Evolutionary conservation across 2,329 filamentous ascomycete genomes (phyloP).

Genomic region (Penicillium sp.): DNA sequence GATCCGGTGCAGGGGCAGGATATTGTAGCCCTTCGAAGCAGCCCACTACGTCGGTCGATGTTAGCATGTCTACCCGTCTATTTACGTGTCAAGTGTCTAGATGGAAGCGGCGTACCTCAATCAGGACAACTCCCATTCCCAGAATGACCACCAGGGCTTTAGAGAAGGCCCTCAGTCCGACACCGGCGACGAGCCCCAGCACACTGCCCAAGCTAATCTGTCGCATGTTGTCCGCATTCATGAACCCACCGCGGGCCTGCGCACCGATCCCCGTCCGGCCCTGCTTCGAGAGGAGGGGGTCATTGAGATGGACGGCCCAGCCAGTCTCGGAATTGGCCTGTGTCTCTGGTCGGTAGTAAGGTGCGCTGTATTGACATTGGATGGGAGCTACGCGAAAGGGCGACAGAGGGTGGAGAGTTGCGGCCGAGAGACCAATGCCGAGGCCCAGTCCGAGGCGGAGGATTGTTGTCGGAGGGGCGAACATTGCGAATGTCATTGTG

Average conservation of each 20-base stretch:
- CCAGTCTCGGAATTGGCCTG: conserved; percentile 19
- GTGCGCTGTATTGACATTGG: conserved; percentile 39
- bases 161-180: conserved; percentile 46
- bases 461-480: conserved; percentile 28
- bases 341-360: conserved; percentile 21
- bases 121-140: conserved; percentile 44
- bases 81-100: too few species aligned
- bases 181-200: conserved; percentile 43
- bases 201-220: conserved; percentile 48
- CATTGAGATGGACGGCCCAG: conserved; percentile 28
- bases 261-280: conserved; percentile 15
- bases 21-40: conserved; percentile 47
- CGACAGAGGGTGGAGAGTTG: conserved; percentile 32
- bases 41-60: conserved; percentile 47
- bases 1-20: conserved; percentile 42
- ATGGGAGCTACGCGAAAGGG: conserved; percentile 36
- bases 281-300: conserved; percentile 28
- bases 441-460: conserved; percentile 38
- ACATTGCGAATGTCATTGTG: conserved; percentile 27
- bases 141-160: conserved; percentile 44
- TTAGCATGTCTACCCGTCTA: too few species aligned
- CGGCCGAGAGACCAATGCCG: conserved; percentile 32
- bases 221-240: conserved; percentile 39
- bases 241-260: conserved; percentile 18
- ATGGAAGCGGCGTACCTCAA: conserved; percentile 38